phyloP scores from a whole-genome alignment of 805 yeast species.

The Lachancea thermotolerans region DNA sequence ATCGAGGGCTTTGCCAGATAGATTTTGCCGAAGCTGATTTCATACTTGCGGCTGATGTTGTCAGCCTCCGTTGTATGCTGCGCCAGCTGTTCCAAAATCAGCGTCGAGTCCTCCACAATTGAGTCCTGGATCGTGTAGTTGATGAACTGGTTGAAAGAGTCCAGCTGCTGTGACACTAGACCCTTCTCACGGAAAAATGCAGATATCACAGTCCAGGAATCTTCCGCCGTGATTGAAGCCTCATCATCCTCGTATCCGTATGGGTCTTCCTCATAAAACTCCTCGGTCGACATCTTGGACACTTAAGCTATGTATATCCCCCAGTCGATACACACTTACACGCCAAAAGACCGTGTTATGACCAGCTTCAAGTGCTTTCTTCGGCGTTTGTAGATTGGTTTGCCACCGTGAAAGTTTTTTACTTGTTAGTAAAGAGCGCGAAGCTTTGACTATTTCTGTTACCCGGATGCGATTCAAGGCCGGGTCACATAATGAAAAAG shows the following conservation, averaged over 20 bases:
- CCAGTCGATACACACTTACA: background rate
- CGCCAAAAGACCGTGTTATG: background rate
- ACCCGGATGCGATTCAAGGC: background rate
- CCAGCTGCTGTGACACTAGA: constrained; percentile 94
- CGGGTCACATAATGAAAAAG: background rate
- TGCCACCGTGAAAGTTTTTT: constrained; percentile 4
- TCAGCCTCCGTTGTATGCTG: constrained; percentile 92
- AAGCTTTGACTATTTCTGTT: background rate
- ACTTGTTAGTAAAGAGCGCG: background rate
- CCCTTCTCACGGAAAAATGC: constrained; percentile 96
- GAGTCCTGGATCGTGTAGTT: constrained; percentile 95
- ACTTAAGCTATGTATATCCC: background rate
- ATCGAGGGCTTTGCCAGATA: constrained; percentile 95
- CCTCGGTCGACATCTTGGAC: constrained; percentile 10
- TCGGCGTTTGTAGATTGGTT: background rate
- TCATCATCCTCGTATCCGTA: constrained; percentile 66
- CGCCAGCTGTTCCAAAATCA: constrained; percentile 95
- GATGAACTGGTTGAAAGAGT: constrained; percentile 96
- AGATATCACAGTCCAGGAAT: constrained; percentile 98
- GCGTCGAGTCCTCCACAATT: constrained; percentile 89
- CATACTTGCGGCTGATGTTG: constrained; percentile 85
- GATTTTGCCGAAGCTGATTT: constrained; percentile 95
- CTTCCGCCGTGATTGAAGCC: constrained; percentile 86
- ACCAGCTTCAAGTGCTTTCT: background rate
- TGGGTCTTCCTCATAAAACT: constrained; percentile 46